Base-by-base conservation (phyloP, 2,329 filamentous ascomycete species). In the Elsinoe australis region DNA sequence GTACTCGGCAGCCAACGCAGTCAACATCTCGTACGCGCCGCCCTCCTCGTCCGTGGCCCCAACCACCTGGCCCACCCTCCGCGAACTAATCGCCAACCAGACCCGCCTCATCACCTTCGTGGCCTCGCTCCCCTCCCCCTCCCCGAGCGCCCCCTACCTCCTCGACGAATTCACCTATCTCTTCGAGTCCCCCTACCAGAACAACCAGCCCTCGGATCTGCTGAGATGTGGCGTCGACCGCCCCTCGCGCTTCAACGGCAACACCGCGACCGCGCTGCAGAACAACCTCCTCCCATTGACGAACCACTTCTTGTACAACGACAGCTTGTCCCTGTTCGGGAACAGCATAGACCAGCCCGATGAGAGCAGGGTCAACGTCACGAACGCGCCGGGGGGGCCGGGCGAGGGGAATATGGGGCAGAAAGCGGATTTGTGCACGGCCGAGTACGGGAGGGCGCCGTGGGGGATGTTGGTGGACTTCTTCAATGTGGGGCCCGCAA, bases 391-490 rank as follows among this genome's bases (percentile, higher is more conserved):
- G 6, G 71, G 66, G 8, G 79, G 75, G 2, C 39, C 39, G 14
- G 68, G 67, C 2, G 59, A 63, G 2, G 84, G 84, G 5, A 71
- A 70, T 35, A 59, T 78, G 26, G 72, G 72, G 5, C 58, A 59
- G 7, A 55, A 68, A 19, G 76, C 77, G 26, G 61, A 67, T 34
- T 63, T 62, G 50, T 89, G 79, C 62, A 65, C 68, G 46, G 59
- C 56, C 2, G 65, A 78, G 52, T 90, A 82, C 70, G 73, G 74
- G n/a, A 64, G 68, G 21, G 69, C 73, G 42, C 84, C 86, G n/a
- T 80, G 73, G 2, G 89, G 87, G 57, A 73, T 87, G 15, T 72
- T 92, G 7, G 84, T 90, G 1, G 86, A 94, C 64, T 90, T 87
- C 64, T 88, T 82, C 64, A 82, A 86, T 61, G 72, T 80, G 51